Percentiles rank a stretch among this genome's conserved stretches.
phyloP scores from a whole-genome alignment of 1,284 basidiomycete species.

The Paramarasmius palmivorus region DNA sequence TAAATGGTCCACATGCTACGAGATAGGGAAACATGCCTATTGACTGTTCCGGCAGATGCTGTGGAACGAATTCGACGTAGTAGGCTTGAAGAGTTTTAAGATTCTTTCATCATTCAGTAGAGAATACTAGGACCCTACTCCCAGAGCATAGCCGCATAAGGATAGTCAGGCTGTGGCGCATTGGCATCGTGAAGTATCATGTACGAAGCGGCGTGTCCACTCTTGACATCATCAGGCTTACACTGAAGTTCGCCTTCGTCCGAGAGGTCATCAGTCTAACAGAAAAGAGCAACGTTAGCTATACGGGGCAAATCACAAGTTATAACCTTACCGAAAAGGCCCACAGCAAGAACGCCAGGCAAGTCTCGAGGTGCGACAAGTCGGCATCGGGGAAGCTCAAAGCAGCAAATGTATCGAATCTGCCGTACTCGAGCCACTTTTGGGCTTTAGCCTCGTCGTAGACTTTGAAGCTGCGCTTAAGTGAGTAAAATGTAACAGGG shows the following conservation, averaged over 20 bases:
- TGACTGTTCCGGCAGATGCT: neutral
- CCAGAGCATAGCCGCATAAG: conserved; percentile 3
- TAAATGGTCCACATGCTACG: too few relatives aligned
- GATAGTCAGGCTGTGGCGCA: neutral
- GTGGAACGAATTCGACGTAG: neutral
- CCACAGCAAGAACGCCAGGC: conserved; percentile 47
- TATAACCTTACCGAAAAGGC: conserved; percentile 39
- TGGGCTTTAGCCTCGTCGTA: conserved; percentile 32
- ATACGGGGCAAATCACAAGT: neutral
- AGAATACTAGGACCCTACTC: too few relatives aligned
- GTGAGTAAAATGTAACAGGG: neutral
- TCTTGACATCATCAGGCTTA: conserved; percentile 38
- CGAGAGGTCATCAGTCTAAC: conserved; percentile 43
- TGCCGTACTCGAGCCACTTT: conserved; percentile 24
- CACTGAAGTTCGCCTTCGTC: conserved; percentile 42
- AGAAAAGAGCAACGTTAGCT: neutral
- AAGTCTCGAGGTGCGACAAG: conserved; percentile 40
- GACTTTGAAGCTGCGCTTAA: conserved; percentile 24
- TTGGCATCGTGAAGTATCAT: conserved; percentile 6
- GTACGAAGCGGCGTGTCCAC: conserved; percentile 36
- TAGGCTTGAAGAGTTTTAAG: neutral
- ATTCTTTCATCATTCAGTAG: too few relatives aligned
- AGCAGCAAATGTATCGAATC: conserved; percentile 44
- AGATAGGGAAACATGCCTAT: neutral
- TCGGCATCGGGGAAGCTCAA: conserved; percentile 46